A percentile compares a stretch with the other conserved stretches of the same genome.
These are phyloP conservation scores for Sungouiozyma intestinalis DNA, from an alignment of 805 yeast species.

Conservation along the genomic window DNA sequence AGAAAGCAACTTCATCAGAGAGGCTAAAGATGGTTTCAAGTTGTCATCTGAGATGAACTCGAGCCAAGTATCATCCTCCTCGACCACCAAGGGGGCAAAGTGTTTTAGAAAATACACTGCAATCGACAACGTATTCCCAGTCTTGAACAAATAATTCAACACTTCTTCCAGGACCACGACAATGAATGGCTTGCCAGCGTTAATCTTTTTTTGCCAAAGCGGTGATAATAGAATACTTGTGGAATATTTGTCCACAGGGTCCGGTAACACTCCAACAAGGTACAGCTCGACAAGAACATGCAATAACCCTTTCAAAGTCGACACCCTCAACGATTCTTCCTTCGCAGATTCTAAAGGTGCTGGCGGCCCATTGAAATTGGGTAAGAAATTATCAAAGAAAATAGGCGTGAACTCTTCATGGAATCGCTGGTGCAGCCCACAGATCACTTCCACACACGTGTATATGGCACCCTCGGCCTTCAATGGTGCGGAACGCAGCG, in stretches of 20 bases:
- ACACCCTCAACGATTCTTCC: constrained; percentile 34
- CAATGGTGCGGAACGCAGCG: constrained; percentile 37
- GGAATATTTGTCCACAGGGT: constrained; percentile 37
- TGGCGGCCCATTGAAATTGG: constrained; percentile 31
- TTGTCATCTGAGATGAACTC: constrained; percentile 21
- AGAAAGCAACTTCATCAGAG: constrained; percentile 35
- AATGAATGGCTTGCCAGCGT: constrained; percentile 32
- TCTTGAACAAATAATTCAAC: constrained; percentile 31
- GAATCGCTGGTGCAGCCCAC: constrained; percentile 74
- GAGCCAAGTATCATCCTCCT: constrained; percentile 21
- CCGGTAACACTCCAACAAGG: constrained; percentile 45
- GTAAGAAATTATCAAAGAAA: constrained; percentile 34
- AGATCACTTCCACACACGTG: constrained; percentile 57
- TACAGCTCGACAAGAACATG: constrained; percentile 49
- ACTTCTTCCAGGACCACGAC: constrained; percentile 37
- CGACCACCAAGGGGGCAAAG: constrained; percentile 29
- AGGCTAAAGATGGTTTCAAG: constrained; percentile 23
- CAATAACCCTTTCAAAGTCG: constrained; percentile 37
- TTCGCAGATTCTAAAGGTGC: constrained; percentile 25
- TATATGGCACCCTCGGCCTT: constrained; percentile 43
- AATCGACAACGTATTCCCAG: constrained; percentile 28
- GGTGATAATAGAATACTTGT: not conserved
- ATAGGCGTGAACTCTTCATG: constrained; percentile 39
- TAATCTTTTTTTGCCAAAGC: constrained; percentile 18
- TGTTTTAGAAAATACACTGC: constrained; percentile 42